Evolutionary conservation across 352 stramenopile species (phyloP).

Genomic region (Phytopythium chamaehyphon): DNA sequence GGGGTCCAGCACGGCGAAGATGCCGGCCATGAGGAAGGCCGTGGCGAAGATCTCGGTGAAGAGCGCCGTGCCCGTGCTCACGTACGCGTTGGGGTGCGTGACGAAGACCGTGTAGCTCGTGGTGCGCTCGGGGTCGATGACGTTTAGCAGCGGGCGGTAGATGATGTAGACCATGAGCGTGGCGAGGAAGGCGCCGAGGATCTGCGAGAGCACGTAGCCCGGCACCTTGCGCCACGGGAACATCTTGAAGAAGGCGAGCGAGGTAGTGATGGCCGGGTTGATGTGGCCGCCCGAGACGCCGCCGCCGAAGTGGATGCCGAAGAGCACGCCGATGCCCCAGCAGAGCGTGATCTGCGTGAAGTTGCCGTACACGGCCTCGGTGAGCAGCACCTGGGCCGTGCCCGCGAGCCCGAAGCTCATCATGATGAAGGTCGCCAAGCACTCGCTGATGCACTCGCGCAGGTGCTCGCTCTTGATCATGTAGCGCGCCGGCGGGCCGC

Average conservation of each 20-base stretch:
- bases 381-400: conserved; percentile 30
- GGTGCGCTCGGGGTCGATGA: conserved; percentile 36
- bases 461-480: conserved; percentile 27
- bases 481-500: conserved; percentile 18
- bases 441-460: conserved; percentile 32
- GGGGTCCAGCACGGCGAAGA: conserved; percentile 45
- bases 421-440: conserved; percentile 37
- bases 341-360: conserved; percentile 34
- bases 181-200: conserved; percentile 38
- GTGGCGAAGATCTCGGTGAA: conserved; percentile 46
- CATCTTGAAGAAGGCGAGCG: conserved; percentile 24
- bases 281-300: conserved; percentile 37
- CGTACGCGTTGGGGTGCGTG: conserved; percentile 41
- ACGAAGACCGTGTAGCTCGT: conserved; percentile 39
- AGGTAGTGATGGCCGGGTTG: conserved; percentile 38
- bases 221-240: conserved; percentile 50
- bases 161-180: conserved; percentile 42
- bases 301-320: conserved; percentile 39
- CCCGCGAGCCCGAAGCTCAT: conserved; percentile 31
- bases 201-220: conserved; percentile 36
- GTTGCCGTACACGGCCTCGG: conserved; percentile 18
- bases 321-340: conserved; percentile 45
- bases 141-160: conserved; percentile 43
- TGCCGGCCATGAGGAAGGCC: conserved; percentile 37
- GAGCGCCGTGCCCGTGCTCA: conserved; percentile 35